Evolutionary conservation across 352 stramenopile species (phyloP), one percentile per base, ranked within the genome.

Genomic region (Globisporangium paddicum): DNA sequence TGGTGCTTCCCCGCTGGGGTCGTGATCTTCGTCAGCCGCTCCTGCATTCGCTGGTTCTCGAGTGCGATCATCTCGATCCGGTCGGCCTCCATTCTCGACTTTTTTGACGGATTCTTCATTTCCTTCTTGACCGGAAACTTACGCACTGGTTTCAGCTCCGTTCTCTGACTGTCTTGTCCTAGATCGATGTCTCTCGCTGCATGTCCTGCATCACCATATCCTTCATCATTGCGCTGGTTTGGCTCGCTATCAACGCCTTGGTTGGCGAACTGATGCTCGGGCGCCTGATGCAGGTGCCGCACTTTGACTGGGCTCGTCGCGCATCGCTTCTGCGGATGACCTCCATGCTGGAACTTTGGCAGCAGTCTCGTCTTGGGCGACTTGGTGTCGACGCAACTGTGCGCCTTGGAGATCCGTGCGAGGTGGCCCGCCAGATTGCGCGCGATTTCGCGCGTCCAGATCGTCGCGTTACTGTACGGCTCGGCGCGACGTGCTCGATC

Each of bases 371-470:
- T 73, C 67, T 88, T 90, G 0, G 81, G 77, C 25, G 81, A 85
- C 41, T 51, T 71, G 14, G 79, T 91, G 53, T 91, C 83, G 8
- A 93, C 73, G 47, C 71, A 90, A 48, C 79, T 90, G 25, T 90
- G 79, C 26, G 68, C 78, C 58, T 87, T 89, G 25, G 75, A 87
- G 16, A 93, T 70, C 30, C 81, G 75, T 34, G 75, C 77, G 10
- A 93, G 63, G 41, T 93, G 83, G 0, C 77, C 70, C 3, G 82
- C 83, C 25, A 93, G 58, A 40, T 93, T 90, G 21, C 68, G 75
- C 11, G 81, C 75, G 14, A 93, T 72, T 64, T 90, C 83, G 3
- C 83, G 69, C 21, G 77, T 89, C 83, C 81, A 93, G 44, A 87
- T 77, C 18, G 81, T 86, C 28, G 82, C 83, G 55, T 78, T 93